Base-by-base conservation (phyloP, 2,329 filamentous ascomycete species). In the Aspergillus eucalypticola region DNA sequence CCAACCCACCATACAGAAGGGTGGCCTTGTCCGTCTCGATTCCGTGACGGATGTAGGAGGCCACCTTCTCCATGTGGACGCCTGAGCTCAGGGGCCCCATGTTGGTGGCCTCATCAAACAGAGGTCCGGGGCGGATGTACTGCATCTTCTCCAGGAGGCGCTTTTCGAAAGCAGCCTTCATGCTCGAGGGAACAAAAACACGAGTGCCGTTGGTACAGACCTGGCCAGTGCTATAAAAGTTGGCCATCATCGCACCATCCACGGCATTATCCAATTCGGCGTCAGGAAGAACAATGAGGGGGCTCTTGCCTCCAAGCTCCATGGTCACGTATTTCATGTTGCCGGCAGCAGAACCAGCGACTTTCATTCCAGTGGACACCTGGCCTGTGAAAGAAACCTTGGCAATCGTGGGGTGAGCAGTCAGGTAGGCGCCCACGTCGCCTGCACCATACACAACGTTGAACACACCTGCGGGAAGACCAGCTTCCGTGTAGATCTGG, bases 361-460 rank as follows among this genome's bases (percentile, higher is more conserved):
- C 92, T 73, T 91, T 94, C 76, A 86, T 85, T 13, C 92, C 92
- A 0, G 92, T 96, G 60, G 86, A 84, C 25, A 96, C 91, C 73
- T 96, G 91, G 17, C 92, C 92, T 0, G 92, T 96, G 79, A 96
- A 96, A 71, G 89, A 92, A 69, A 96, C 91, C 78, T 96, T 96
- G 62, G 90, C 88, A 69, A 96, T 88, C 52, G 77, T 79, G 0
- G 86, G 84, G 73, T 96, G 91, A 3, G 85, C 78, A 2, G 90
- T 91, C 41, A 96, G 81, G 67, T 89, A 88, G 44, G 87, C 88
- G 50, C 92, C 92, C 5, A 92, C 89, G 8, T 89, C 87, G 19
- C 90, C 91, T 49, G 87, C 88, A 56, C 92, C 91, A 71, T 95
- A 90, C 50, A 96, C 84, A 38, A 96, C 89, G 67, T 94, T 96